Evolutionary conservation across 2,329 filamentous ascomycete genomes (phyloP).

Genomic region (Penicillium oxalicum): DNA sequence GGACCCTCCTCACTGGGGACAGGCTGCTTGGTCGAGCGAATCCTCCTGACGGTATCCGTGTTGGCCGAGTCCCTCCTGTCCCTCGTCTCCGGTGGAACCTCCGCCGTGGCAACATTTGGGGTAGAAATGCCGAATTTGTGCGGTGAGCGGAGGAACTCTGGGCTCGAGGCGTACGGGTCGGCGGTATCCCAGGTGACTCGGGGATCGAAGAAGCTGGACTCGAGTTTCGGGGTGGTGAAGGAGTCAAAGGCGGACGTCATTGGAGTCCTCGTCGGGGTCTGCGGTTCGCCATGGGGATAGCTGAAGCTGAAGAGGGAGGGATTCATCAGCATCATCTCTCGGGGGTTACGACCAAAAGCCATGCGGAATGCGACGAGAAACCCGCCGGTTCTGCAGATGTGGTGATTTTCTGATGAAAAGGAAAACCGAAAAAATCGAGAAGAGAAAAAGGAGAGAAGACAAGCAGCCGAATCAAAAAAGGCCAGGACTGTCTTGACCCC

Average conservation of each 20-base stretch:
- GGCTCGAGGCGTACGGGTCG: slow-evolving; percentile 44
- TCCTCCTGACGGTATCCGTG: slow-evolving; percentile 31
- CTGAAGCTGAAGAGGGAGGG: slow-evolving; percentile 39
- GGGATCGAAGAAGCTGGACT: slow-evolving; percentile 43
- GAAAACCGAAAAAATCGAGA: background rate
- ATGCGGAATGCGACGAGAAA: slow-evolving; percentile 5
- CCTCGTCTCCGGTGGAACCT: slow-evolving; percentile 8
- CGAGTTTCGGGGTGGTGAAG: slow-evolving; percentile 43
- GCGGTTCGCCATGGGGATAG: slow-evolving; percentile 43
- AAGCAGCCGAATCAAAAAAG: too few species aligned
- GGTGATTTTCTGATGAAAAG: too few species aligned
- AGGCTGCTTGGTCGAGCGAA: slow-evolving; percentile 24
- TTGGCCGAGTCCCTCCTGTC: slow-evolving; percentile 22
- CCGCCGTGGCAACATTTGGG: slow-evolving; percentile 21
- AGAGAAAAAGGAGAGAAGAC: background rate
- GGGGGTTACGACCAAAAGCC: background rate
- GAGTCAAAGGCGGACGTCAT: slow-evolving; percentile 35
- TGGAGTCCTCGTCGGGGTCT: slow-evolving; percentile 43
- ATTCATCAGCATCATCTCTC: slow-evolving; percentile 30
- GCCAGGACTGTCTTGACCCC: too few species aligned
- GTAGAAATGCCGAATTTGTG: slow-evolving; percentile 35
- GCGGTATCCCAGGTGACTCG: slow-evolving; percentile 44
- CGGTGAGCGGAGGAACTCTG: slow-evolving; percentile 40
- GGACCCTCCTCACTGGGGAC: slow-evolving; percentile 27
- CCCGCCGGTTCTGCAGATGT: too few species aligned